Evolutionary conservation across 2,329 filamentous ascomycete species (phyloP).

Genomic region (Sclerotinia subarctica): DNA sequence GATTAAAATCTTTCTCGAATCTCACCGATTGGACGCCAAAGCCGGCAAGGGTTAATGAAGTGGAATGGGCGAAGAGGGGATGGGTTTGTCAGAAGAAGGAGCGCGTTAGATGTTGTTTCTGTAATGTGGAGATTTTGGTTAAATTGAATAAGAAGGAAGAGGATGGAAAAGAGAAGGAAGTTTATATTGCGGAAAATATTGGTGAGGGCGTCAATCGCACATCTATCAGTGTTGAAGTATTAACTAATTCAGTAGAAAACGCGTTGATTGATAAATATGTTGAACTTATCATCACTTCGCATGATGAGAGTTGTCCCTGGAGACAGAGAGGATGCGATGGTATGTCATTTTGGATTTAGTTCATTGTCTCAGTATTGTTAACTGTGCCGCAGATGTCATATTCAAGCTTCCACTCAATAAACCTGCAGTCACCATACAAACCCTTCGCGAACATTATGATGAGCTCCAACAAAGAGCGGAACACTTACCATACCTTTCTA

Average conservation of each 20-base stretch:
- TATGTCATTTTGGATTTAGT: conserved; percentile 43
- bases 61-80: conserved; percentile 90
- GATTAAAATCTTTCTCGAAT: conserved; percentile 84
- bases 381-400: conserved; percentile 49
- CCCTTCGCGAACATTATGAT: conserved; percentile 62
- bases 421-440: conserved; percentile 54
- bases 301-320: conserved; percentile 84
- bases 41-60: conserved; percentile 78
- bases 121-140: conserved; percentile 79
- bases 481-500: conserved; percentile 60
- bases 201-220: conserved; percentile 40
- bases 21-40: conserved; percentile 94
- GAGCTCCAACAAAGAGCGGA: conserved; percentile 54
- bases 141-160: conserved; percentile 64
- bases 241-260: conserved; percentile 45
- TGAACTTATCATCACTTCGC: conserved; percentile 68
- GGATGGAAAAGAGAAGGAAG: conserved; percentile 53
- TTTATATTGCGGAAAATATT: conserved; percentile 59
- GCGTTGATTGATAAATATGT: conserved; percentile 74
- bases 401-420: conserved; percentile 63
- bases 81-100: conserved; percentile 85
- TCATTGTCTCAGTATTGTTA: conserved; percentile 22
- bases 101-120: conserved; percentile 81
- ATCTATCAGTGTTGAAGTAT: conserved; percentile 26
- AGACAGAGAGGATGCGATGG: conserved; percentile 81